Evolutionary conservation across 192 early-diverging fungal genomes (phyloP), one percentile per base, ranked within the genome.

Genomic region (Phycomyces blakesleeanus): DNA sequence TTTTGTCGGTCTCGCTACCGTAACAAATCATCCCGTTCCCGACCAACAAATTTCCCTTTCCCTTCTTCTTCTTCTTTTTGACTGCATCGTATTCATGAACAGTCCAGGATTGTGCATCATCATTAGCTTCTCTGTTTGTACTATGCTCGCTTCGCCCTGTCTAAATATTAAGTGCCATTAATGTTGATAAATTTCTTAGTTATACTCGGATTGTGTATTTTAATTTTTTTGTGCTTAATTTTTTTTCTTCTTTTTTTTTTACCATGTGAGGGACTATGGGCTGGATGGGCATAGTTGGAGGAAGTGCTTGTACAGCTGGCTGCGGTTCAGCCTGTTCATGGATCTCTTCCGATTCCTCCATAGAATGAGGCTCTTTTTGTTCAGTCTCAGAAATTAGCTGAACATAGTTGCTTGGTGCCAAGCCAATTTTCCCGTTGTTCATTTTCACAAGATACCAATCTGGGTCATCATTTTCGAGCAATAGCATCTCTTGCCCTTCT

Each of bases 381-480:
- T 25, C 24, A 54, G 52, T 18, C 57, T 25, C 40, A 38, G 51
- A 15, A 25, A 63, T 50, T 69, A 62, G 52, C 68, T 85, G 87
- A 15, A 98, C 78, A 76, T 98, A 98, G 47, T 88, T 89, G 58
- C 86, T 85, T 53, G 95, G 97, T 24, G 90, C 85, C 61, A 96
- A 87, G 18, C 97, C 97, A 52, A 88, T 86, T 4, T 80, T 63
- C 11, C 76, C 82, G 61, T 88, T 82, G 27, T 82, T 83, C 26
- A 76, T 74, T 62, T 83, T 83, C 20, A 85, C 92, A 64, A 96
- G 84, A 83, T 86, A 95, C 97, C 97, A 99, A 73, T 98, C 95
- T 6, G 85, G 86, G 64, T 96, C 94, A 58, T 87, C 87, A 26
- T 85, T 84, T 49, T 94, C 92, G 66, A 92, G 87, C 5, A 99